Conservation (phyloP, 2,329 filamentous ascomycete species). For the Trichoderma sp. region DNA sequence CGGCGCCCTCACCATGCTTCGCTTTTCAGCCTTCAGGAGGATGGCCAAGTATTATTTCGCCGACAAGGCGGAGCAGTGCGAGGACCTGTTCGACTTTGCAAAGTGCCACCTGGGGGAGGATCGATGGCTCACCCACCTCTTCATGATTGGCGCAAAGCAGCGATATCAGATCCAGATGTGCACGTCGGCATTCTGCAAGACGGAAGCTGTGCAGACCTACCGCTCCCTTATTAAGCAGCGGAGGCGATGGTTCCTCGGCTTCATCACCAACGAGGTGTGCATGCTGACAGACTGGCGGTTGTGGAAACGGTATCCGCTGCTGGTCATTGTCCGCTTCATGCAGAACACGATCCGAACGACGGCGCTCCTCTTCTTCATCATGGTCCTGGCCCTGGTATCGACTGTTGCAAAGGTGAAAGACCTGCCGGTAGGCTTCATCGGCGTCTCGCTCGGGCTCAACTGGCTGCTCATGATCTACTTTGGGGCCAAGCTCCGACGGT, state of each 20-base stretch:
- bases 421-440: constrained; percentile 90
- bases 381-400: constrained; percentile 82
- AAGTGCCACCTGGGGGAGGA: constrained; percentile 96
- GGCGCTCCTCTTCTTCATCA: constrained; percentile 89
- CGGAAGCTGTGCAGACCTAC: constrained; percentile 91
- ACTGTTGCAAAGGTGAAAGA: constrained; percentile 77
- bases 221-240: constrained; percentile 87
- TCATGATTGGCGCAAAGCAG: constrained; percentile 96
- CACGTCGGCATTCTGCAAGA: constrained; percentile 97
- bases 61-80: constrained; percentile 92
- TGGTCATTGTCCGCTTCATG: constrained; percentile 86
- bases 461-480: constrained; percentile 98
- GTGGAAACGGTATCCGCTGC: constrained; percentile 86
- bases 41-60: constrained; percentile 99
- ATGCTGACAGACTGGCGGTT: constrained; percentile 95
- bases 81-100: constrained; percentile 94
- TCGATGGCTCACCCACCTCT: constrained; percentile 94
- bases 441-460: constrained; percentile 87
- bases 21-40: constrained; percentile 91
- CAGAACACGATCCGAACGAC: constrained; percentile 97
- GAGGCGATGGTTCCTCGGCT: constrained; percentile 93
- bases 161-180: constrained; percentile 97
- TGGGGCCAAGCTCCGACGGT: constrained; percentile 79
- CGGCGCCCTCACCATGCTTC: constrained; percentile 90
- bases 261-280: constrained; percentile 96